These are phyloP conservation scores for Leccinum sublutescens DNA, from an alignment of 768 basidiomycete species.

Conservation along the genomic window DNA sequence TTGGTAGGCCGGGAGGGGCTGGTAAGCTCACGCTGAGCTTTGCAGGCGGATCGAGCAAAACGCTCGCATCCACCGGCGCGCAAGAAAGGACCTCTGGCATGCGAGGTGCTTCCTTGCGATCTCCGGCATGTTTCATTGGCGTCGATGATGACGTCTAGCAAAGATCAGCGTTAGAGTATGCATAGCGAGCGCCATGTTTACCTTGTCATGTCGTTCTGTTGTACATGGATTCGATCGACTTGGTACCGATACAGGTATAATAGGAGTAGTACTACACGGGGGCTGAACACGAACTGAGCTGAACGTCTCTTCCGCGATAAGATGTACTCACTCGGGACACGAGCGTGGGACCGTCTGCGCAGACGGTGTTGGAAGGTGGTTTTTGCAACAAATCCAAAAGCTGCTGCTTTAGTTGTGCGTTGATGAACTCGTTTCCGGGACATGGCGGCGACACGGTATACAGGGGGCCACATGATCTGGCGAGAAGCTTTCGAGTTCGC, in stretches of 20 bases:
- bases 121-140: not conserved
- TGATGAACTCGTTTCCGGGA: not conserved
- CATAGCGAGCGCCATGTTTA: not conserved
- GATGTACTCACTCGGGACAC: conserved; percentile 5
- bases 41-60: not conserved
- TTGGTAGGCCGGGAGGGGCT: conserved; percentile 12
- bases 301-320: not conserved
- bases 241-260: not conserved
- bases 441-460: not conserved
- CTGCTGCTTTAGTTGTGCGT: conserved; percentile 4
- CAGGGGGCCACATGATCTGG: conserved; percentile 14
- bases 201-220: conserved; percentile 3
- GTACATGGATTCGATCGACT: not conserved
- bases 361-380: not conserved
- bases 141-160: conserved; percentile 6
- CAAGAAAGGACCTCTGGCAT: conserved; percentile 1
- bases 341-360: not conserved
- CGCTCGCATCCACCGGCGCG: not conserved
- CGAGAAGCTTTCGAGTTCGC: not conserved
- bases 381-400: not conserved
- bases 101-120: not conserved
- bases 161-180: not conserved
- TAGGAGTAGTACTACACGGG: not conserved
- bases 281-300: conserved; percentile 10
- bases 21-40: conserved; percentile 3